Base-by-base conservation (phyloP, 2,329 filamentous ascomycete genomes). In the Paecilomyces variotii region DNA sequence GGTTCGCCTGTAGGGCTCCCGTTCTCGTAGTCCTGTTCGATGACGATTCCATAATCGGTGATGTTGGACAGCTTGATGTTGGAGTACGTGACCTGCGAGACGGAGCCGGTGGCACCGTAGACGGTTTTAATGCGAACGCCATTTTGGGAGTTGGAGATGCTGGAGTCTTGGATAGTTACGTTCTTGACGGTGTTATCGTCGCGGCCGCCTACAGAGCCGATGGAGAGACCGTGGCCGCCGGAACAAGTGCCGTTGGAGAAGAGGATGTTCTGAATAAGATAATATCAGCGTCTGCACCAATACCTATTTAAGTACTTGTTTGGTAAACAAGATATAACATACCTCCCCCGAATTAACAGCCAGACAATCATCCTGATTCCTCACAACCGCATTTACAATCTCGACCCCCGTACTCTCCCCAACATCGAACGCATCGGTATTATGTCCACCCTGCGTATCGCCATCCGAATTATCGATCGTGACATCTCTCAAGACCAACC, bases 321-420 rank as follows among this genome's bases (percentile, higher is more conserved):
- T 19, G 19, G 19, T n/a, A 28, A 27, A 11, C 6, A 24, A 25
- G 10, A 11, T 12, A 35, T 6, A 14, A 59, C 63, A 30, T 60
- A 70, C 68, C 50, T 67, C 63, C 27, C 79, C 80, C 2, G 80
- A 83, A 73, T 84, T 86, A 61, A 83, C 67, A 27, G 83, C 82
- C 6, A 86, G 74, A 63, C 83, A 86, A 66, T 86, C 83, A 59
- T 86, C 83, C 71, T 86, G 83, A 74, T 85, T 86, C 67, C 82
- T 78, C 57, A 86, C 76, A 34, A 74, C 76, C 49, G 81, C 80
- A 39, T 78, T 79, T 19, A 74, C 75, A 61, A 86, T 84, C 59
- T 74, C 77, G 26, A 85, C 74, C 49, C 75, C 75, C 25, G 67
- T 74, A 35, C 78, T 82, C 35, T 68, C 73, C 55, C 80, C 79